These are phyloP conservation scores for Aureoboletus auriporus DNA, from an alignment of 768 basidiomycete genomes.

Conservation along the genomic window DNA sequence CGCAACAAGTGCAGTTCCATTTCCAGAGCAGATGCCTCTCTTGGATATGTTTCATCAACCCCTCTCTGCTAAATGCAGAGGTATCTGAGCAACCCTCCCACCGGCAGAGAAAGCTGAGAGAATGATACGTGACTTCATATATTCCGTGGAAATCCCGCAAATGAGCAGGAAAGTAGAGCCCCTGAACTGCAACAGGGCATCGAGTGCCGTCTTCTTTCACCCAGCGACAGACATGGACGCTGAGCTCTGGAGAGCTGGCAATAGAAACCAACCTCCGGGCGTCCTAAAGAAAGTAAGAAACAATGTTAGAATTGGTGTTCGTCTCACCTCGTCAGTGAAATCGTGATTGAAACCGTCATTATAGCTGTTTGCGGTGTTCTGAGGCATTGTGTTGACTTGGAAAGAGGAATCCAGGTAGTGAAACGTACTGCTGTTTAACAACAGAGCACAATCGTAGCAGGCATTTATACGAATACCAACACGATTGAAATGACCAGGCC, in stretches of 20 bases:
- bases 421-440: slow-evolving; percentile 1
- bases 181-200: slow-evolving; percentile 16
- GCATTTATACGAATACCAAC: slow-evolving; percentile 19
- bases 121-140: slow-evolving; percentile 2
- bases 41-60: slow-evolving; percentile 22
- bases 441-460: neutral
- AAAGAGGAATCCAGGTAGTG: neutral
- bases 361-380: slow-evolving; percentile 6
- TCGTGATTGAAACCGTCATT: slow-evolving; percentile 26
- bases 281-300: slow-evolving; percentile 19
- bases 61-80: slow-evolving; percentile 15
- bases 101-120: slow-evolving; percentile 12
- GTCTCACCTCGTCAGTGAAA: slow-evolving; percentile 27
- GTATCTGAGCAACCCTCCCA: slow-evolving; percentile 24
- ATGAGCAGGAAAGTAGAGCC: slow-evolving; percentile 13
- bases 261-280: slow-evolving; percentile 22
- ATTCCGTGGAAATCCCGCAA: slow-evolving; percentile 20
- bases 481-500: neutral
- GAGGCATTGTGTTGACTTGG: slow-evolving; percentile 15
- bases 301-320: neutral
- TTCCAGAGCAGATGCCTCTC: slow-evolving; percentile 24
- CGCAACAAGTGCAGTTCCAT: slow-evolving; percentile 24
- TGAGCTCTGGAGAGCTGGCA: slow-evolving; percentile 26
- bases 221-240: slow-evolving; percentile 23
- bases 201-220: slow-evolving; percentile 6